Conservation (phyloP, 2,329 filamentous ascomycete genomes). For the Pestalotiopsis sp. region DNA sequence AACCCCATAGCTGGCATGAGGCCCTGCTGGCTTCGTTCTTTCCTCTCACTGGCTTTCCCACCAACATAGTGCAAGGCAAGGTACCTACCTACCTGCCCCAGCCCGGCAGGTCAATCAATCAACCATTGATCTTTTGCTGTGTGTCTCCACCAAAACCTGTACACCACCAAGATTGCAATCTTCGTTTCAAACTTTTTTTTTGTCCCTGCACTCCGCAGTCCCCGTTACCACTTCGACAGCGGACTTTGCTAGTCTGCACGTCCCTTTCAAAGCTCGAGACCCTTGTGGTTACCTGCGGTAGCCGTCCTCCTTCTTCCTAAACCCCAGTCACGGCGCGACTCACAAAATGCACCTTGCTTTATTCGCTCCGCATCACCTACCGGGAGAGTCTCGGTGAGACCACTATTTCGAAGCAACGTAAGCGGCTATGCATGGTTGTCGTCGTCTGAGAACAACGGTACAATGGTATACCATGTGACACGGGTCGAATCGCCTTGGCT, state of each 20-base stretch:
- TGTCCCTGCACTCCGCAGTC: background rate
- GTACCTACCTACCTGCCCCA: background rate
- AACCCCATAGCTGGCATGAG: background rate
- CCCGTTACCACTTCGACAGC: background rate
- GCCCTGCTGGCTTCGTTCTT: background rate
- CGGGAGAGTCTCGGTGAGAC: constrained; percentile 2
- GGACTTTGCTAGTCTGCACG: background rate
- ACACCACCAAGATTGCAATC: constrained; percentile 6
- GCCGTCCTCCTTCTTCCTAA: background rate
- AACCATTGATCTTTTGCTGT: background rate
- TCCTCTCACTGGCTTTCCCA: background rate
- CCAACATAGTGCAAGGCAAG: background rate
- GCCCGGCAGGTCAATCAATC: background rate
- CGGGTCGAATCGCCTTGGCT: background rate
- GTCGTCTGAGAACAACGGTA: background rate
- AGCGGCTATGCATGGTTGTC: constrained; percentile 2
- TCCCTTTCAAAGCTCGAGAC: background rate
- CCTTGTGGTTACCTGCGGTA: background rate
- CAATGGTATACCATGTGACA: background rate
- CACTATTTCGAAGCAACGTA: constrained; percentile 3
- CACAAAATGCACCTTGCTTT: background rate
- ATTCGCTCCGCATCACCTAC: background rate
- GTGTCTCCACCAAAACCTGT: background rate
- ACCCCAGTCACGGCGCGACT: background rate
- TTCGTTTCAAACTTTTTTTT: constrained; percentile 4